phyloP scores from a whole-genome alignment of 2,329 filamentous ascomycete genomes.

The Talaromyces sp. region DNA sequence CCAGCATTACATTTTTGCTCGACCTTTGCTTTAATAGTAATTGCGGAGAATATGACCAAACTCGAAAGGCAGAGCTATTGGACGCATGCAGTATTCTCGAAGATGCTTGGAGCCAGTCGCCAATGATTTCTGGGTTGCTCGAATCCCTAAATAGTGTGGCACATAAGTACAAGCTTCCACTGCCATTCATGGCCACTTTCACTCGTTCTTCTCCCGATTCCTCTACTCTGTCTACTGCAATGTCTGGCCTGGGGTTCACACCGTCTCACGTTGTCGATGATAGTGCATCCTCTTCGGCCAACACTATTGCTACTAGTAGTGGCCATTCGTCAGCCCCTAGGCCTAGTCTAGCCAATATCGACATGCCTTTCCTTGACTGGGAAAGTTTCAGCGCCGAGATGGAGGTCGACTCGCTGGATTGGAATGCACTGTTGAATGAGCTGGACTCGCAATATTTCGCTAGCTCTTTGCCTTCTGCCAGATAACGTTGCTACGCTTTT shows the following conservation, averaged over 20 bases:
- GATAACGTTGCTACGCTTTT: not conserved
- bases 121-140: constrained; percentile 24
- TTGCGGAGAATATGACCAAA: constrained; percentile 21
- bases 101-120: constrained; percentile 23
- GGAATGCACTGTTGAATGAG: constrained; percentile 16
- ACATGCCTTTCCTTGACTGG: constrained; percentile 15
- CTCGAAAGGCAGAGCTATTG: constrained; percentile 25
- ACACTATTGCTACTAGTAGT: not conserved
- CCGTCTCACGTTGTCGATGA: not conserved
- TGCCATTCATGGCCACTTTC: not conserved
- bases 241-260: not conserved
- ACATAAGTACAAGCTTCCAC: constrained; percentile 16
- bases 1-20: constrained; percentile 34
- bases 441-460: constrained; percentile 13
- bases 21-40: constrained; percentile 31
- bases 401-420: constrained; percentile 15
- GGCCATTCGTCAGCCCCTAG: not conserved
- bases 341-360: constrained; percentile 6
- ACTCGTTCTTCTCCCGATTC: not conserved
- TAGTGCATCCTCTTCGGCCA: not conserved
- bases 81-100: constrained; percentile 31
- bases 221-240: not conserved
- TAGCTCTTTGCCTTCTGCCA: not conserved
- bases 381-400: constrained; percentile 17
- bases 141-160: constrained; percentile 27